Base-by-base conservation (phyloP, 1,284 basidiomycete genomes). In the Malassezia pachydermatis region DNA sequence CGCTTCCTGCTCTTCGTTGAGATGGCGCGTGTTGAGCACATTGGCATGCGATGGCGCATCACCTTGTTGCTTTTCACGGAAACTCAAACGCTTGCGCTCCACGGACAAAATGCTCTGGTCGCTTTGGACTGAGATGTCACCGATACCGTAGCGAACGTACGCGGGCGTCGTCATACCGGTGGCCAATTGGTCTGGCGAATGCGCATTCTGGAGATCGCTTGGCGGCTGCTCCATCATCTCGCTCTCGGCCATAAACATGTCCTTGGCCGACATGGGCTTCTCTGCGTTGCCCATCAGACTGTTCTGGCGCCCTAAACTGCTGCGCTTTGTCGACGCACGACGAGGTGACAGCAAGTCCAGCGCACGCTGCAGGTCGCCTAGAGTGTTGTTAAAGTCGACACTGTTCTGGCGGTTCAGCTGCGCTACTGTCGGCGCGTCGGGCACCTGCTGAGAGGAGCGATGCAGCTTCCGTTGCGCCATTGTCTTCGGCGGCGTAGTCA, bases 361-460 rank as follows among this genome's bases (percentile, higher is more conserved):
- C 23, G 50, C 50, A 32, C 50, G 50, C 37, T 52, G 50, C 33
- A 52, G 34, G 22, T 52, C 50, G 38, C 50, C 44, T 10, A 52
- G 41, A 22, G 50, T 52, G 17, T 47, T 46, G 41, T 52, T 45
- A 19, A 52, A 43, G 16, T 52, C 50, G 9, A 47, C 25, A 30
- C 38, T 47, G 39, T 23, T 37, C 13, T 52, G 38, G 23, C 50
- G 44, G 17, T 29, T 52, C 13, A 52, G 33, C 24, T 38, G 33
- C 7, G 36, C 35, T 2, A 23, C 42, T n/a, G 32, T 20, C 7
- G 42, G 42, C 24, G 32, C 22, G 3, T 28, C 25, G 5, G 28
- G 38, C 16, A 30, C 37, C 13, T 24, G 25, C 14, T 48, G 24
- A n/a, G n/a, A n/a, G n/a, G n/a, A n/a, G n/a, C n/a, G n/a, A n/a